Base-by-base conservation (phyloP, 371 early-diverging fungal genomes). In the Batkoa obscura region DNA sequence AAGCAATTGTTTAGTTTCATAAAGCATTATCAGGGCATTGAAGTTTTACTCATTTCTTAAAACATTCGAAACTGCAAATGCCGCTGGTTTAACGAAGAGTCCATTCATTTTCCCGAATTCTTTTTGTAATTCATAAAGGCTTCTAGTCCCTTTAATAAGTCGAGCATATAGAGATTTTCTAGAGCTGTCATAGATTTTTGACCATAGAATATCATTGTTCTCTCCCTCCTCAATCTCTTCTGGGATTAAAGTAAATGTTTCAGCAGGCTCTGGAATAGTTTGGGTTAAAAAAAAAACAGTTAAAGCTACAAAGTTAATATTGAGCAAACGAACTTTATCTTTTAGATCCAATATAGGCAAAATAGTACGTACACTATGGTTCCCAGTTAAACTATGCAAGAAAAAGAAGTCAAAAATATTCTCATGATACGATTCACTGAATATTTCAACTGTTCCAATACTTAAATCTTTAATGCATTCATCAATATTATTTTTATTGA, bases 391-490 rank as follows among this genome's bases (percentile, higher is more conserved):
- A 1, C 12, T 23, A 49, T 57, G 57, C 3, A 57, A 8, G 15
- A 57, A 41, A 41, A 57, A 57, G 32, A 57, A 57, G n/a, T 57
- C 57, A 3, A 35, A n/a, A 6, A 36, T 13, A 9, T 35, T n/a
- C 5, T 57, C 1, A 30, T 50, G 33, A 41, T n/a, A 12, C 2
- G 50, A 49, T 17, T 33, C 47, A 15, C n/a, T 30, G 41, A 41
- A 57, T 9, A 49, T 5, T 33, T 30, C 37, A n/a, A 35, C 32
- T 2, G 35, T 31, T 3, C 17, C 50, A 5, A 35, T 31, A 42
- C 31, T 41, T 12, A 57, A 30, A 23, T 57, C 57, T 9, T 49
- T 31, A 23, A 23, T 23, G 23, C 23, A 23, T 23, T 23, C 23
- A 23, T 23, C 23, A 23, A 23, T 23, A 23, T 23, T 23, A 23